Percentiles rank a stretch among this genome's conserved stretches.
Evolutionary conservation across 441 rosid species (phyloP).

Genomic region (Aquilaria agallochum): DNA sequence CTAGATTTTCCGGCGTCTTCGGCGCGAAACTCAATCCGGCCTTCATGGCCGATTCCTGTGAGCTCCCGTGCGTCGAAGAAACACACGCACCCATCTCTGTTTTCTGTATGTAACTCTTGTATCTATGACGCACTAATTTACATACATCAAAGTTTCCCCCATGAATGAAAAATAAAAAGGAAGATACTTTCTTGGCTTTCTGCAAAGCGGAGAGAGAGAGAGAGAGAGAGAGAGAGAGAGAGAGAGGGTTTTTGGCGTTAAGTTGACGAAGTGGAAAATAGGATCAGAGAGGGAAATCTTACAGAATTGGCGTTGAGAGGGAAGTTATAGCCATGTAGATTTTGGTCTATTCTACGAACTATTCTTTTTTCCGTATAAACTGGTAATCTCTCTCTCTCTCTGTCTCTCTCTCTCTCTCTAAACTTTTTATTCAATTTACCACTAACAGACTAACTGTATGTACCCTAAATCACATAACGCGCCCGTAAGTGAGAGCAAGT

Average conservation of each 20-base stretch:
- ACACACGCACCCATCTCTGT: constrained; percentile 63
- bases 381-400: too few species aligned
- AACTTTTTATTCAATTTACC: too few species aligned
- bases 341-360: not conserved
- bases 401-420: too few species aligned
- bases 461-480: too few species aligned
- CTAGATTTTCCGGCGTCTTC: constrained; percentile 36
- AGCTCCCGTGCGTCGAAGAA: constrained; percentile 36
- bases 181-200: constrained; percentile 2
- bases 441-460: too few species aligned
- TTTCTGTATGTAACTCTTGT: not conserved
- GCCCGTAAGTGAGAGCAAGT: too few species aligned
- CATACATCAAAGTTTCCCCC: not conserved
- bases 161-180: not conserved
- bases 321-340: constrained; percentile 8
- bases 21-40: constrained; percentile 30
- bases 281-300: constrained; percentile 7
- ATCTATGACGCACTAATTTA: constrained; percentile 5
- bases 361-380: too few species aligned
- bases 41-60: constrained; percentile 37
- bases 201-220: constrained; percentile 9
- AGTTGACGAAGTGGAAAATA: constrained; percentile 14
- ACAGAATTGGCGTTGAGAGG: constrained; percentile 21
- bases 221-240: constrained; percentile 10
- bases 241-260: constrained; percentile 19